phyloP scores from a whole-genome alignment of 139 green algal genomes.

The Pseudopediastrum boryanum region DNA sequence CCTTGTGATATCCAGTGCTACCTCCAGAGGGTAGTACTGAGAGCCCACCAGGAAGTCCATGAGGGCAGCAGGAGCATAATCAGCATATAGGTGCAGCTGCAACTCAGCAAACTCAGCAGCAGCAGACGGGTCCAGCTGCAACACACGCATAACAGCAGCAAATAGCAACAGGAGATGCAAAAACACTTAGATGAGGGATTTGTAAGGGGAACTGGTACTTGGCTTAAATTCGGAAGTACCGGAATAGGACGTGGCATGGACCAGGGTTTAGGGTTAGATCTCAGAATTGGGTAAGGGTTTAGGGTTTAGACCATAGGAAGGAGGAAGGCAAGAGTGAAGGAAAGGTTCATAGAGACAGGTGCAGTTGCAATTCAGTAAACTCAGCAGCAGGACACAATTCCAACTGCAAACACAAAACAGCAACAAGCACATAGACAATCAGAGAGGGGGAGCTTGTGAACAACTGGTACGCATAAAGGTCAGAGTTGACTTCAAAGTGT shows the following conservation, averaged over 20 bases:
- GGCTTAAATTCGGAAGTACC: background rate
- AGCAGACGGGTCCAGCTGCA: slow-evolving; percentile 51
- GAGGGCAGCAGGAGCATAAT: slow-evolving; percentile 73
- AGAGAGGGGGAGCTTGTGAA: too few species aligned
- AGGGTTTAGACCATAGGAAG: too few species aligned
- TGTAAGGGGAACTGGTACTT: background rate
- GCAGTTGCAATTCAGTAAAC: too few species aligned
- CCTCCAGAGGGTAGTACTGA: slow-evolving; percentile 84
- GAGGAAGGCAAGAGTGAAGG: too few species aligned
- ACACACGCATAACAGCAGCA: background rate
- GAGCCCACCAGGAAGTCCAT: slow-evolving; percentile 82
- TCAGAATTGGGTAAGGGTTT: too few species aligned
- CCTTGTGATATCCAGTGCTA: slow-evolving; percentile 77
- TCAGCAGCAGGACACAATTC: too few species aligned
- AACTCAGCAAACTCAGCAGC: slow-evolving; percentile 68
- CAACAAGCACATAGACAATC: too few species aligned
- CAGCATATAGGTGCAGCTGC: slow-evolving; percentile 88
- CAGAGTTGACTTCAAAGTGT: too few species aligned
- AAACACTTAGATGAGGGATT: slow-evolving; percentile 5
- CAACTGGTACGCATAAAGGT: too few species aligned
- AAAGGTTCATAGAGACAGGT: too few species aligned
- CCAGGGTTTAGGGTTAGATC: background rate
- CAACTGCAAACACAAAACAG: too few species aligned
- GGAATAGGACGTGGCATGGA: background rate
- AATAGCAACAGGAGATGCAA: too few species aligned